Evolutionary conservation across 2,329 filamentous ascomycete species (phyloP), one percentile per base, ranked within the genome.

Genomic region (Clonostachys rosea): DNA sequence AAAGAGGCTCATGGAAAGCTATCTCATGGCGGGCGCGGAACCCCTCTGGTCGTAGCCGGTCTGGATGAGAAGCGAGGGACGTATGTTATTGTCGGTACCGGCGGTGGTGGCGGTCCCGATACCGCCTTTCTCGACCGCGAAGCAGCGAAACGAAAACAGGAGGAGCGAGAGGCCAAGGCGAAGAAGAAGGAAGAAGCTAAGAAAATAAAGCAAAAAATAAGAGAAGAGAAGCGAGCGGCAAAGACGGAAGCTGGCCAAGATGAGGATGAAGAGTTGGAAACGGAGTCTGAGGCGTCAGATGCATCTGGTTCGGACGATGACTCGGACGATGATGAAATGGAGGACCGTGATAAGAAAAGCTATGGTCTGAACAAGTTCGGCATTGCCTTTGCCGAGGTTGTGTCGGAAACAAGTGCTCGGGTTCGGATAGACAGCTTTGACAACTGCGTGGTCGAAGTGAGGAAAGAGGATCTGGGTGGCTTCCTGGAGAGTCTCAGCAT

Each of bases 391-490:
- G 91, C 96, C 63, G 91, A 96, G 60, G 94, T 97, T 1, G 88
- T 96, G 3, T 81, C 86, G 45, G 90, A 96, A 73, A 97, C 92
- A 14, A 94, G 86, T 49, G 89, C 92, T 1, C 73, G 91, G 14
- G 91, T 97, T 17, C 76, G 91, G 50, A 95, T 96, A 61, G 94
- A 99, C 67, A 95, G 89, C 65, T 99, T 99, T 60, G 94, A 99
- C 68, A 89, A 96, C 64, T 95, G 90, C 59, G 94, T 97, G 8
- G 91, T 97, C 42, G 94, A 99, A 65, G 92, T 99, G n/a, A 86
- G 86, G 68, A 96, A 96, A 72, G 94, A 97, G 62, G 94, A 97
- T 67, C 70, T 99, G 30, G 83, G 84, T 14, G 89, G 86, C 0
- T 99, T 99, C 64, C 73, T 99, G 54, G 94, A 99, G 71, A 86